A percentile compares a stretch with the other conserved stretches of the same genome.
phyloP scores from a whole-genome alignment of 1,284 basidiomycete genomes.

The Trametes pubescens region DNA sequence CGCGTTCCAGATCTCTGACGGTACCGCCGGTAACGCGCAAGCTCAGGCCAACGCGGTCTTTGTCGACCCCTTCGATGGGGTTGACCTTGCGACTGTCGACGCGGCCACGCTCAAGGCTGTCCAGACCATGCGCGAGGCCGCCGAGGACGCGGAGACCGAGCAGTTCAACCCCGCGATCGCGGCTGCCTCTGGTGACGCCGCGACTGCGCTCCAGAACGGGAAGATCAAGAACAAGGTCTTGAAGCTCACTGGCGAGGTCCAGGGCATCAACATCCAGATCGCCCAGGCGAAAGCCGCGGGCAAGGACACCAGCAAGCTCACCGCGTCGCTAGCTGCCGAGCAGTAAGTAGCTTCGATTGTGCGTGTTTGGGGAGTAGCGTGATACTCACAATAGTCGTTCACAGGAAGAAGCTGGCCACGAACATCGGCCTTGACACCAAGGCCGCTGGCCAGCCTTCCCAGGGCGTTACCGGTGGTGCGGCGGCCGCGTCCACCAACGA shows the following conservation, averaged over 20 bases:
- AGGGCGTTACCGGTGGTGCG: constrained; percentile 40
- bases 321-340: constrained; percentile 43
- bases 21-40: constrained; percentile 50
- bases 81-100: constrained; percentile 48
- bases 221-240: constrained; percentile 64
- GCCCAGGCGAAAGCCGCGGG: constrained; percentile 49
- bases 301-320: constrained; percentile 42
- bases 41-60: constrained; percentile 54
- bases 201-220: constrained; percentile 51
- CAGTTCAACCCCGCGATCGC: constrained; percentile 54
- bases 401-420: constrained; percentile 45
- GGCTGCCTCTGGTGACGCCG: constrained; percentile 48
- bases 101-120: constrained; percentile 43
- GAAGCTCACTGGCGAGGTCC: constrained; percentile 54
- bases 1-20: constrained; percentile 57
- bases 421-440: constrained; percentile 48
- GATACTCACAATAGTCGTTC: background rate
- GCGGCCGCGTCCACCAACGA: constrained; percentile 14
- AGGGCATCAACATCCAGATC: constrained; percentile 52
- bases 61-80: constrained; percentile 49
- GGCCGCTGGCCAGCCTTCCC: constrained; percentile 44
- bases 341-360: constrained; percentile 35
- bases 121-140: constrained; percentile 53
- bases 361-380: background rate
- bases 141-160: constrained; percentile 54